phyloP scores from a whole-genome alignment of 805 yeast species.

The Suhomyces sp. region DNA sequence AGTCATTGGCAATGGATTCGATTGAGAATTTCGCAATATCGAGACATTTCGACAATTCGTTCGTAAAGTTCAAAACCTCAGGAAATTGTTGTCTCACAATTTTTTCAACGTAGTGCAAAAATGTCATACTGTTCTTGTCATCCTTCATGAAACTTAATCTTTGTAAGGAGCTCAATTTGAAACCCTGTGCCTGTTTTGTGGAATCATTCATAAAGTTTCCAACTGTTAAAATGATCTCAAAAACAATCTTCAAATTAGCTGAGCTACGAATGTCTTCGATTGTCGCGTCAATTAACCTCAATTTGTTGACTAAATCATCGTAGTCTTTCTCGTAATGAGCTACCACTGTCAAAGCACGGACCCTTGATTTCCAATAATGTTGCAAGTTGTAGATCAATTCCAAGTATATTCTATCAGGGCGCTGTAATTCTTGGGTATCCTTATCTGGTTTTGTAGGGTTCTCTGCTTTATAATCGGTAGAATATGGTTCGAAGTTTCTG shows the following conservation, averaged over 20 bases:
- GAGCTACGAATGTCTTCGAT: slow-evolving; percentile 53
- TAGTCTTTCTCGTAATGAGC: slow-evolving; percentile 64
- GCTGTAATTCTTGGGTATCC: slow-evolving; percentile 55
- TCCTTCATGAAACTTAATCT: slow-evolving; percentile 72
- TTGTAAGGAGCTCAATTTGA: slow-evolving; percentile 65
- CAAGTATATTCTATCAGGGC: slow-evolving; percentile 68
- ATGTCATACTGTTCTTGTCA: slow-evolving; percentile 63
- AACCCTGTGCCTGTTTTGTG: slow-evolving; percentile 66
- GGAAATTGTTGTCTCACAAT: slow-evolving; percentile 65
- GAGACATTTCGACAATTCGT: slow-evolving; percentile 52
- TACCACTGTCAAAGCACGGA: slow-evolving; percentile 56
- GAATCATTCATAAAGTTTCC: slow-evolving; percentile 80
- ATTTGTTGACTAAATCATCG: slow-evolving; percentile 54
- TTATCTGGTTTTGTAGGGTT: slow-evolving; percentile 42
- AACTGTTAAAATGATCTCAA: slow-evolving; percentile 65
- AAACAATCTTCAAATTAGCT: slow-evolving; percentile 51
- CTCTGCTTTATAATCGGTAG: slow-evolving; percentile 44
- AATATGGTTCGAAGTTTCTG: slow-evolving; percentile 61
- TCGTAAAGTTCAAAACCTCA: slow-evolving; percentile 57
- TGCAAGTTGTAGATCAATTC: slow-evolving; percentile 67
- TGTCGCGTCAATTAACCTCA: slow-evolving; percentile 59
- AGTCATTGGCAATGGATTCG: slow-evolving; percentile 60
- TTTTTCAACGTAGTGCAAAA: slow-evolving; percentile 72
- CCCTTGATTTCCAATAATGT: slow-evolving; percentile 69
- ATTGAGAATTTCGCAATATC: slow-evolving; percentile 60